A percentile compares a stretch with the other conserved stretches of the same genome.
Conservation (phyloP, 2,329 filamentous ascomycete species). For the Xylariaceae sp. region DNA sequence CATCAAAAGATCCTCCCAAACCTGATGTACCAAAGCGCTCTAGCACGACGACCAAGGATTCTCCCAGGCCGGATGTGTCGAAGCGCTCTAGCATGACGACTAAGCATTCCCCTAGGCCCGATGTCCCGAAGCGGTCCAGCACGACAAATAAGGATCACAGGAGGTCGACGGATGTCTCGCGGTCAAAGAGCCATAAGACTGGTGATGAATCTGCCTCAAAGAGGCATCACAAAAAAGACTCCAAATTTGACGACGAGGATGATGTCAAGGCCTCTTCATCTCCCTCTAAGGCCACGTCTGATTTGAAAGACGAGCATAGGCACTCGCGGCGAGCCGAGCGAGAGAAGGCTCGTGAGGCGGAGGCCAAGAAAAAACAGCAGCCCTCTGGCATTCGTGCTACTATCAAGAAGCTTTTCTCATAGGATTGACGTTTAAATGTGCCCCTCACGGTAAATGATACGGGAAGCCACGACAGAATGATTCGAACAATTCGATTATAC, state of each 20-base stretch:
- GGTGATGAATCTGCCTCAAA: neutral
- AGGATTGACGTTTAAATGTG: too few relatives aligned
- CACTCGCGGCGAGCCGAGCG: neutral
- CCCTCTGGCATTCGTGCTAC: neutral
- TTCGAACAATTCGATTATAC: too few relatives aligned
- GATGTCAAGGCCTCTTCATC: neutral
- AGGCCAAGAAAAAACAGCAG: neutral
- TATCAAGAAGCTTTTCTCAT: slow-evolving; percentile 1
- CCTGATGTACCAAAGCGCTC: slow-evolving; percentile 1
- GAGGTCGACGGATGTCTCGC: neutral
- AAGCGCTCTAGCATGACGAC: slow-evolving; percentile 30
- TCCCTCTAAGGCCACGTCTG: neutral
- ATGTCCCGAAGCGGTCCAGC: slow-evolving; percentile 8
- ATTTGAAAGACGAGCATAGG: neutral
- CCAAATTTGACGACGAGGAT: neutral
- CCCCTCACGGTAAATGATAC: too few relatives aligned
- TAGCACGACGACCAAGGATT: slow-evolving; percentile 5
- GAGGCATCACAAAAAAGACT: neutral
- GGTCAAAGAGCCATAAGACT: neutral
- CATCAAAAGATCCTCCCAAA: slow-evolving; percentile 9
- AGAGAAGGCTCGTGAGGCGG: neutral
- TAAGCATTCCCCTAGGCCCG: slow-evolving; percentile 15
- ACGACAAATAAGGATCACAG: neutral
- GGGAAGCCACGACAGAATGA: too few relatives aligned
- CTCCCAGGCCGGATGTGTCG: slow-evolving; percentile 25